Conservation (phyloP, 345 rosid genomes). For the Excoecaria cochinchinensis region DNA sequence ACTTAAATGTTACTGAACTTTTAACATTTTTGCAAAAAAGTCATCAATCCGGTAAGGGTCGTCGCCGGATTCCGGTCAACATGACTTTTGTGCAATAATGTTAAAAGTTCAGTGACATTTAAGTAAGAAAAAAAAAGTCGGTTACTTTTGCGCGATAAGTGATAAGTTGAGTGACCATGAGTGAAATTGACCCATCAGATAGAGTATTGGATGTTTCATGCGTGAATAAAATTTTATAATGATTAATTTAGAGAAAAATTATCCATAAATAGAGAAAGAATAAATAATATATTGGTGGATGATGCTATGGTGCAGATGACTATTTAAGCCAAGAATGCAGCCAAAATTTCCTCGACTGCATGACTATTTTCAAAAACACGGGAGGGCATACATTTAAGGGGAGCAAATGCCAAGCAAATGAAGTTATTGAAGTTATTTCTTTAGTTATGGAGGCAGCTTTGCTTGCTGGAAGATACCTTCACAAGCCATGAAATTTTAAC, state of each 20-base stretch:
- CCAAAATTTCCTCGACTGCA: slow-evolving; percentile 66
- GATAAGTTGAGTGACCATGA: too few relatives aligned
- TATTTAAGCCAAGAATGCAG: slow-evolving; percentile 92
- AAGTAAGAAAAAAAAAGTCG: too few relatives aligned
- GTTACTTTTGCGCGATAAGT: too few relatives aligned
- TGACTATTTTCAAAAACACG: slow-evolving; percentile 48
- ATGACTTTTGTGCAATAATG: too few relatives aligned
- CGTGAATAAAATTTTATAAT: background rate
- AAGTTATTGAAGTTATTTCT: slow-evolving; percentile 63
- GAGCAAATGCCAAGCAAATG: slow-evolving; percentile 53
- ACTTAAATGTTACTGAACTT: too few relatives aligned
- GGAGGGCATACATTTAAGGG: slow-evolving; percentile 60
- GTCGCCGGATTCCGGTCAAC: too few relatives aligned
- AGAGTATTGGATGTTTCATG: background rate
- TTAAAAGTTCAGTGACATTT: too few relatives aligned
- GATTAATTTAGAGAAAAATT: background rate
- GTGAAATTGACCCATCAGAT: too few relatives aligned
- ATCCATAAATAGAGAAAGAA: background rate
- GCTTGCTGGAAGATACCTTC: slow-evolving; percentile 79
- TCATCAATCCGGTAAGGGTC: too few relatives aligned
- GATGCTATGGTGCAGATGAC: slow-evolving; percentile 48
- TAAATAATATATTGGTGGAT: background rate
- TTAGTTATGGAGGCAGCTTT: slow-evolving; percentile 82
- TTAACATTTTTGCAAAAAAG: too few relatives aligned
- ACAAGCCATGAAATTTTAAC: slow-evolving; percentile 47